These are phyloP conservation scores for Macrotyloma uniflorum DNA, from an alignment of 306 rosid genomes.

Conservation along the genomic window DNA sequence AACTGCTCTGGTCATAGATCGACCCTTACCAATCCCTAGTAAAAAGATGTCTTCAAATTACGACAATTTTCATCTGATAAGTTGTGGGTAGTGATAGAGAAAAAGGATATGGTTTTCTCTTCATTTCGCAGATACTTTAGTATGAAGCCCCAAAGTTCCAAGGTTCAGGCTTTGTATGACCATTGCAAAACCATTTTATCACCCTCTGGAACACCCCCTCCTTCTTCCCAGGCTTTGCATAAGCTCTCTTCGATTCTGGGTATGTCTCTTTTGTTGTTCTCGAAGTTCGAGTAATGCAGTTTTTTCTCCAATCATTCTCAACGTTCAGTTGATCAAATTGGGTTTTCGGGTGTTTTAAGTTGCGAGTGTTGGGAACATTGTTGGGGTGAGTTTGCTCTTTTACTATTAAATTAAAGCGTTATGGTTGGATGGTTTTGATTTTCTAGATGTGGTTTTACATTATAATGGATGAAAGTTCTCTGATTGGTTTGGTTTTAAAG, in stretches of 20 bases:
- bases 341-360: constrained; percentile 21
- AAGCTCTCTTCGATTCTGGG: constrained; percentile 74
- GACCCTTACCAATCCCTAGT: neutral
- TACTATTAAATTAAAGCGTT: constrained; percentile 13
- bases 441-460: neutral
- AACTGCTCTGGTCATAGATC: neutral
- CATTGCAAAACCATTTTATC: constrained; percentile 67
- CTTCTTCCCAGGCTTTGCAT: constrained; percentile 54
- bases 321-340: constrained; percentile 15
- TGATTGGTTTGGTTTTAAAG: constrained; percentile 29
- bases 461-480: constrained; percentile 16
- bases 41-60: constrained; percentile 33
- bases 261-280: constrained; percentile 37
- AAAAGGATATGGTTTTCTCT: constrained; percentile 42
- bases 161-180: constrained; percentile 70
- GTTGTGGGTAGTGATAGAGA: constrained; percentile 39
- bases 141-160: constrained; percentile 58
- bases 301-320: neutral
- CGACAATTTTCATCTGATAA: constrained; percentile 51
- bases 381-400: neutral
- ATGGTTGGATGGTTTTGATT: constrained; percentile 24
- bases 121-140: constrained; percentile 48
- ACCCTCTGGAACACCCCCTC: constrained; percentile 53
- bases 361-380: neutral
- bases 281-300: neutral